Conservation (phyloP, 2,329 filamentous ascomycete genomes). For the Passalora sequoiae region DNA sequence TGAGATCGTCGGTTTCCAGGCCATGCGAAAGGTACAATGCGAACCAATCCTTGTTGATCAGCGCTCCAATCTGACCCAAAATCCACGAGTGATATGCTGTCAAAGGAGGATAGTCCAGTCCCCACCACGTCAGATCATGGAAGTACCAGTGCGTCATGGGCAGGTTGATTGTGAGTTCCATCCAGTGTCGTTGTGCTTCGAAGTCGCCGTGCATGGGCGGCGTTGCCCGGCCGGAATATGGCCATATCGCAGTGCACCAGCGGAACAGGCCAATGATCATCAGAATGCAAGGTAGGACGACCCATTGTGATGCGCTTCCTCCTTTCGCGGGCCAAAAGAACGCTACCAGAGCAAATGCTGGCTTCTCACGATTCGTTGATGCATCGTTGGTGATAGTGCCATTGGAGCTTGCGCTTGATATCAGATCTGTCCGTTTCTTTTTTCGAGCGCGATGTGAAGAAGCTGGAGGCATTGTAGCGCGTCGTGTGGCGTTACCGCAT, state of each 20-base stretch:
- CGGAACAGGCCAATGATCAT: slow-evolving; percentile 89
- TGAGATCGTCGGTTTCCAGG: slow-evolving; percentile 70
- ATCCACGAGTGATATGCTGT: slow-evolving; percentile 98
- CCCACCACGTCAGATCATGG: slow-evolving; percentile 95
- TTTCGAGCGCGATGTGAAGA: slow-evolving; percentile 37
- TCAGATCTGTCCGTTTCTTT: slow-evolving; percentile 39
- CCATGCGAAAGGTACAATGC: slow-evolving; percentile 76
- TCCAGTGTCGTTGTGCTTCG: slow-evolving; percentile 97
- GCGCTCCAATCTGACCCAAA: slow-evolving; percentile 74
- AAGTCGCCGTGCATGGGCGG: slow-evolving; percentile 96
- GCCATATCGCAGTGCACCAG: slow-evolving; percentile 89
- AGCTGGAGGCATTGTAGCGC: too few species aligned
- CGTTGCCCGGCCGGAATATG: slow-evolving; percentile 79
- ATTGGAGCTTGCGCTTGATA: slow-evolving; percentile 36
- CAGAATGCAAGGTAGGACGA: slow-evolving; percentile 77
- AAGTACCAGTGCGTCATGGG: slow-evolving; percentile 97
- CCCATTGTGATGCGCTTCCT: slow-evolving; percentile 72
- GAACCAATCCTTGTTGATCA: slow-evolving; percentile 83
- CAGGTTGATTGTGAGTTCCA: slow-evolving; percentile 88
- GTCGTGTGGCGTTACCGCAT: too few species aligned
- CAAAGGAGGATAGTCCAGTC: slow-evolving; percentile 92
- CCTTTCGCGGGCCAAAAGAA: slow-evolving; percentile 86
- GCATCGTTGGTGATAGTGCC: slow-evolving; percentile 43
- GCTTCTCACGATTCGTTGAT: slow-evolving; percentile 47
- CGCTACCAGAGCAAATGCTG: slow-evolving; percentile 85